Evolutionary conservation across 352 stramenopile species (phyloP), one percentile per base, ranked within the genome.

Genomic region (Globisporangium uncinulatum): DNA sequence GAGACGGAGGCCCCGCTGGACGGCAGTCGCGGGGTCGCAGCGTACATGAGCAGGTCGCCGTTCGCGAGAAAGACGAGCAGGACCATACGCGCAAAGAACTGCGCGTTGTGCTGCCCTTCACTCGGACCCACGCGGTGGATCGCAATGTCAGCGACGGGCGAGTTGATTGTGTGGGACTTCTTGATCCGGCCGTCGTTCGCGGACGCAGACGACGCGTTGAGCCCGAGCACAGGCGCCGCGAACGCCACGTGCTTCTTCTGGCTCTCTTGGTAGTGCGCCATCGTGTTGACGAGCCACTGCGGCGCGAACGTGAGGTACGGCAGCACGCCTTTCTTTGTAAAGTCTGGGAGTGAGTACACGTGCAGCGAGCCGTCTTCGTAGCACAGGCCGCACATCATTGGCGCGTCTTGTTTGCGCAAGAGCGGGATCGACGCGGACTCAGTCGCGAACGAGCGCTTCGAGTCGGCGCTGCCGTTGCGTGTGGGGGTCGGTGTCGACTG

Each of bases 61-160:
- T 94, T 94, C 1, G 85, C 83, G 5, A 94, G 61, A 29, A 93
- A 94, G 21, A 94, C 85, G 4, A 94, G 64, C 52, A 94, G 61
- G 15, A 93, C 83, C 83, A 94, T 93, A 4, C 75, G 76, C 15
- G 76, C 65, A 34, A 94, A 74, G 53, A 85, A 83, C 52, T 92
- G 79, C 9, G 80, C 67, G 43, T 94, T 92, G 19, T 83, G 59
- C 15, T 78, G 73, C 0, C 74, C 80, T 66, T 94, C 85, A 42
- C 74, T 87, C 8, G 85, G 83, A 8, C 85, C 85, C 5, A 94
- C 69, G 19, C 85, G 80, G 53, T 92, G 83, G 48, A 94, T 90
- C 4, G 76, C 69, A 37, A 94, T 90, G 46, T 94, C 85, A 14
- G 85, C 85, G 31, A 94, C 79, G 0, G 85, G 85, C 0, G 85